Evolutionary conservation across 2,329 filamentous ascomycete genomes (phyloP).

Genomic region (Aurifilum marmelostoma): DNA sequence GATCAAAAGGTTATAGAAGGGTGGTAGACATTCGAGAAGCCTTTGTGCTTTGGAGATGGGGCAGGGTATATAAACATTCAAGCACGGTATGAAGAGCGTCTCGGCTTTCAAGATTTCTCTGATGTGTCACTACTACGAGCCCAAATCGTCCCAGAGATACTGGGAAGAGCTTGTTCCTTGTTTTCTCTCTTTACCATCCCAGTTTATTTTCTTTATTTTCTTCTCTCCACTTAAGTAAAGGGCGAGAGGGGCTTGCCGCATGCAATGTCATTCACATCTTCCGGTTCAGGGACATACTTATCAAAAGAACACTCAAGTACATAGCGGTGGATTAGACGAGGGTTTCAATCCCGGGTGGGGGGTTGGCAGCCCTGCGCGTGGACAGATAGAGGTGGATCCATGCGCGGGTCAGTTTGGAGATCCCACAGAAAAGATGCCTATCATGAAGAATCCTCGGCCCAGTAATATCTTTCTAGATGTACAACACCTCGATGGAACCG

Average conservation of each 20-base stretch:
- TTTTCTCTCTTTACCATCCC: too few relatives aligned
- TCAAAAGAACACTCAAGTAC: background rate
- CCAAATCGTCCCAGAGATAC: too few relatives aligned
- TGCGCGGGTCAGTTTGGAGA: background rate
- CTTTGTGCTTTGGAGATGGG: too few relatives aligned
- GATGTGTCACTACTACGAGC: too few relatives aligned
- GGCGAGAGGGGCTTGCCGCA: too few relatives aligned
- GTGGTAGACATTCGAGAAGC: too few relatives aligned
- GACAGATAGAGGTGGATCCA: conserved; percentile 1
- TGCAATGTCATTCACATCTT: too few relatives aligned
- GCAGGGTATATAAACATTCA: too few relatives aligned
- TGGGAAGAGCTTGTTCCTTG: too few relatives aligned
- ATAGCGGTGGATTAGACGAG: background rate
- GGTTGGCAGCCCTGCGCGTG: background rate
- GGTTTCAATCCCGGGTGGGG: background rate
- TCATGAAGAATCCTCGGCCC: background rate
- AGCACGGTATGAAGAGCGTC: too few relatives aligned
- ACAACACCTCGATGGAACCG: background rate
- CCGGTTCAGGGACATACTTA: background rate
- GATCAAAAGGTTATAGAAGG: background rate
- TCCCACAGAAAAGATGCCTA: background rate
- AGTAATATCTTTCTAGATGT: background rate
- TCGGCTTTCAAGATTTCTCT: too few relatives aligned
- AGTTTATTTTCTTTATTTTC: background rate
- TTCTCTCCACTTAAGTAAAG: background rate